phyloP scores from a whole-genome alignment of 1,139 yeast genomes.

The Lodderomyces metapsilosis region DNA sequence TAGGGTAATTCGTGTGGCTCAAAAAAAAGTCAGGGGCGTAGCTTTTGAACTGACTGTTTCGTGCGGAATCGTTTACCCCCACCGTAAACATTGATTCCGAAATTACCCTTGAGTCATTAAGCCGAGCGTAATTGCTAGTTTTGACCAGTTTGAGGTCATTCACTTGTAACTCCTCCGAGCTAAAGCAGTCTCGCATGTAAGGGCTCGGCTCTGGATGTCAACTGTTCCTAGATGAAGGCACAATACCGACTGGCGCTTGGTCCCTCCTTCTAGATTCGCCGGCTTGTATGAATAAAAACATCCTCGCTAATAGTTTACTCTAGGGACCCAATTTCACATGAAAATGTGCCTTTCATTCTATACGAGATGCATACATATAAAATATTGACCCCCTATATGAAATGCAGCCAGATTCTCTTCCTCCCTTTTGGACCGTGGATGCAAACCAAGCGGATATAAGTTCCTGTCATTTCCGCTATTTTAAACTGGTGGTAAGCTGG shows the following conservation, averaged over 20 bases:
- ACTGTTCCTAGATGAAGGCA: no score
- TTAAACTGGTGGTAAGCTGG: constrained; percentile 68
- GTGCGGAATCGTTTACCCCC: background rate
- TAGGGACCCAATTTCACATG: no score
- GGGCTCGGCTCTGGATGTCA: no score
- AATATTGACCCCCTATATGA: background rate
- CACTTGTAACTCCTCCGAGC: no score
- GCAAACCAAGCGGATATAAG: background rate
- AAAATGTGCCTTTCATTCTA: background rate
- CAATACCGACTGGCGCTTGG: no score
- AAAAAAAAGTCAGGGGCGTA: background rate
- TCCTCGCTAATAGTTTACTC: no score
- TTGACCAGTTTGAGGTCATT: no score
- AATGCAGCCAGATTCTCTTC: background rate
- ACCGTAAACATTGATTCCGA: background rate
- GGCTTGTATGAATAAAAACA: no score
- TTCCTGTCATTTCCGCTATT: background rate
- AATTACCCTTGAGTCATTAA: background rate
- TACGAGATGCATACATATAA: background rate
- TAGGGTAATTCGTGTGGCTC: background rate
- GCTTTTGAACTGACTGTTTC: no score
- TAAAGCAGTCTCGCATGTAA: no score
- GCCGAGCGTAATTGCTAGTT: no score
- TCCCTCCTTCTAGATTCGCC: no score
- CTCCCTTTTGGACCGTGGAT: background rate